phyloP scores from a whole-genome alignment of 176 grass and related monocot species.

The Carex scoparia region DNA sequence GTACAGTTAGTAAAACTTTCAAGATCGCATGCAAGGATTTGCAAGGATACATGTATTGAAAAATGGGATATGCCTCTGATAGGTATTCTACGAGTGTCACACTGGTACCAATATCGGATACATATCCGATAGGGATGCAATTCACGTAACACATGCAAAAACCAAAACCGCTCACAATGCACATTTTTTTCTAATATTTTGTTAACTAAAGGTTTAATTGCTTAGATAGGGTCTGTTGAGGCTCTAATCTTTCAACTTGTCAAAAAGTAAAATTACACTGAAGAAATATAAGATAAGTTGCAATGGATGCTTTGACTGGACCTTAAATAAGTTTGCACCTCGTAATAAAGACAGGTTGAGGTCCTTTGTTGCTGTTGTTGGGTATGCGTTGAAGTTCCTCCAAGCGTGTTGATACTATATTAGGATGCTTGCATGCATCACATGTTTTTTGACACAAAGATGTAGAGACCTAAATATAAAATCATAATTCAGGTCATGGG shows the following conservation, averaged over 20 bases:
- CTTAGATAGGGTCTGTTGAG: not conserved
- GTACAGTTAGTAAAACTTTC: not conserved
- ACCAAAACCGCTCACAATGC: not conserved
- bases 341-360: constrained; percentile 49
- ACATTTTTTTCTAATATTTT: constrained; percentile 1
- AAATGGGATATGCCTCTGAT: not conserved
- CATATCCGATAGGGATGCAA: not conserved
- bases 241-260: not conserved
- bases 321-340: constrained; percentile 32
- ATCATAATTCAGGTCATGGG: not conserved
- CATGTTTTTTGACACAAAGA: constrained; percentile 76
- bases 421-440: constrained; percentile 84
- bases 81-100: not conserved
- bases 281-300: not conserved
- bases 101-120: not conserved
- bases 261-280: not conserved
- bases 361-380: constrained; percentile 47
- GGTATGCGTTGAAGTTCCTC: constrained; percentile 49
- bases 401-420: constrained; percentile 42
- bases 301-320: not conserved
- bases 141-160: not conserved
- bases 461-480: constrained; percentile 50
- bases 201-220: not conserved
- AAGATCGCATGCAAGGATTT: not conserved
- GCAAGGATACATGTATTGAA: not conserved